phyloP scores from a whole-genome alignment of 345 rosid genomes.

The Pugionium dolabratum region DNA sequence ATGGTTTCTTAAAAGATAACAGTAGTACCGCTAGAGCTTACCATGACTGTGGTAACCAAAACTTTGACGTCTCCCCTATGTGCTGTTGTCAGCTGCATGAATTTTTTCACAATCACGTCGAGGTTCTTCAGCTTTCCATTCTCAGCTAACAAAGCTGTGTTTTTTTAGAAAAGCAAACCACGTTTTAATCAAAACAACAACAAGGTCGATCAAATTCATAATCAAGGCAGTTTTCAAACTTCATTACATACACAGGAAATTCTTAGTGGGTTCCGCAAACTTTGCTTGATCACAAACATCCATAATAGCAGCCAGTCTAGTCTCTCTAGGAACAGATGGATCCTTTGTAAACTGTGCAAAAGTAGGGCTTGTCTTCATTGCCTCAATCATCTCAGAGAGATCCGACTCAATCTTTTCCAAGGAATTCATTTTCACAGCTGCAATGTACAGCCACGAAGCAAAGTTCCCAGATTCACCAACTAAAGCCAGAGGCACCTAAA shows the following conservation, averaged over 20 bases:
- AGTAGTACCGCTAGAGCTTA: slow-evolving; percentile 44
- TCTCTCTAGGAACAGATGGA: slow-evolving; percentile 63
- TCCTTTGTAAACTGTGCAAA: slow-evolving; percentile 78
- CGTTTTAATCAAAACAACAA: background rate
- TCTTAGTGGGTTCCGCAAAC: slow-evolving; percentile 67
- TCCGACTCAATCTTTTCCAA: slow-evolving; percentile 81
- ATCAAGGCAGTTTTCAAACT: background rate
- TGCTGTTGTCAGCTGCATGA: slow-evolving; percentile 73
- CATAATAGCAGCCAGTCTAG: slow-evolving; percentile 58
- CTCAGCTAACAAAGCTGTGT: slow-evolving; percentile 73
- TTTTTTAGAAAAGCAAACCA: slow-evolving; percentile 4
- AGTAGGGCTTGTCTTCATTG: slow-evolving; percentile 56
- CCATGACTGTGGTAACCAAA: slow-evolving; percentile 75
- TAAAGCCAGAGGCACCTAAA: slow-evolving; percentile 71
- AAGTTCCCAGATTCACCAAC: slow-evolving; percentile 87
- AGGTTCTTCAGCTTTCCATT: slow-evolving; percentile 69
- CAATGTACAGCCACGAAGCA: slow-evolving; percentile 77
- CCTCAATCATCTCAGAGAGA: slow-evolving; percentile 62
- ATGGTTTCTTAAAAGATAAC: background rate
- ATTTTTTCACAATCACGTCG: slow-evolving; percentile 66
- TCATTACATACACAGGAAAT: slow-evolving; percentile 66
- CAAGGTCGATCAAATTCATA: background rate
- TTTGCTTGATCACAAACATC: slow-evolving; percentile 69
- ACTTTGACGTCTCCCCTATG: slow-evolving; percentile 83
- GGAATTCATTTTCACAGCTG: slow-evolving; percentile 63